phyloP scores from a whole-genome alignment of 352 stramenopile species.

The Globisporangium barbulae region DNA sequence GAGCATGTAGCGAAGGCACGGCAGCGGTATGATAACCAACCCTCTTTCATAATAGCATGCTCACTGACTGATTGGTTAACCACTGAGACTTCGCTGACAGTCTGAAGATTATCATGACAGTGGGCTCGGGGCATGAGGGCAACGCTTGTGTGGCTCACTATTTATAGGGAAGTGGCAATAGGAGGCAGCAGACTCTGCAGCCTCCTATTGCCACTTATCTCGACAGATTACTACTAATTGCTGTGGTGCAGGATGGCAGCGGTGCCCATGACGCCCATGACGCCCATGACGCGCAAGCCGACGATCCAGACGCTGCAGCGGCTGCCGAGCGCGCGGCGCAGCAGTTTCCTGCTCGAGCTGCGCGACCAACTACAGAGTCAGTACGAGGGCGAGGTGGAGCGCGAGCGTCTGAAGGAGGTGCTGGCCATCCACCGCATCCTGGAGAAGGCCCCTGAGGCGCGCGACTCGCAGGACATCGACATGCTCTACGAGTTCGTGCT shows the following conservation, averaged over 20 bases:
- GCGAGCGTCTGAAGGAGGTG: constrained; percentile 44
- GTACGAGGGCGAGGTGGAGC: constrained; percentile 36
- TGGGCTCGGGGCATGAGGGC: too few relatives aligned
- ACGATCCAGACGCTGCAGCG: constrained; percentile 24
- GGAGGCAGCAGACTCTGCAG: neutral
- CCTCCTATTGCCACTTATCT: neutral
- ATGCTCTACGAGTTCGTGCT: constrained; percentile 77
- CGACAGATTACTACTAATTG: neutral
- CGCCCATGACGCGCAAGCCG: constrained; percentile 14
- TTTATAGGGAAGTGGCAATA: neutral
- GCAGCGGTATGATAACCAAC: constrained; percentile 1
- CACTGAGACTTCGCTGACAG: neutral
- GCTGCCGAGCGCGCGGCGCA: constrained; percentile 29
- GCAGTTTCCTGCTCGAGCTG: constrained; percentile 53
- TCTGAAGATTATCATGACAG: neutral
- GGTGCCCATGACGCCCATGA: neutral
- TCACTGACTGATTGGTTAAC: neutral
- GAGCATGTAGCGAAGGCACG: neutral
- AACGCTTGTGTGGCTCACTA: neutral
- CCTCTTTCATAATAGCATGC: constrained; percentile 8
- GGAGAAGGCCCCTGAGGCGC: constrained; percentile 34
- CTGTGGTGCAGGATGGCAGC: neutral
- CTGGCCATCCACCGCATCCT: constrained; percentile 54
- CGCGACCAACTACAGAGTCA: constrained; percentile 56
- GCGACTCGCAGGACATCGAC: constrained; percentile 62